A percentile compares a stretch with the other conserved stretches of the same genome.
phyloP scores from a whole-genome alignment of 2,329 filamentous ascomycete species.

The Teratosphaeria destructans region DNA sequence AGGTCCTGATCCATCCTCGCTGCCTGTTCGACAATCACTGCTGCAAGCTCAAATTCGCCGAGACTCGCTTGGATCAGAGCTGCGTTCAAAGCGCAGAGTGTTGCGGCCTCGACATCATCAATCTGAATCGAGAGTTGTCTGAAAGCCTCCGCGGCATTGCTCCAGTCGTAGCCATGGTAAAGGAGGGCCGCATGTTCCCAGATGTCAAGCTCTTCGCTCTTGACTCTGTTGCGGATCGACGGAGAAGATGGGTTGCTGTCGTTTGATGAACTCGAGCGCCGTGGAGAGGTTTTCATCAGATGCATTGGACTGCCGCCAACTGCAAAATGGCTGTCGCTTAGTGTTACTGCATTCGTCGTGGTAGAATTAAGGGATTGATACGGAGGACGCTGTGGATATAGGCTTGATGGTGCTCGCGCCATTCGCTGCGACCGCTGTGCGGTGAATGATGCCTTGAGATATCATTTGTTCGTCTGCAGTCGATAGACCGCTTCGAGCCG shows the following conservation, averaged over 20 bases:
- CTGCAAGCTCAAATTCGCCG: constrained; percentile 19
- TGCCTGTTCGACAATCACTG: constrained; percentile 13
- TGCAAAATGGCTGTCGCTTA: neutral
- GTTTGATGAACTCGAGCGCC: neutral
- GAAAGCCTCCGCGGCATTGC: constrained; percentile 20
- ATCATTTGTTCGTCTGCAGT: neutral
- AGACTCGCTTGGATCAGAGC: constrained; percentile 21
- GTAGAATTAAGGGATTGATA: neutral
- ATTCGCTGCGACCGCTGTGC: neutral
- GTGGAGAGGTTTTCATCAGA: neutral
- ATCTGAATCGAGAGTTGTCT: constrained; percentile 11
- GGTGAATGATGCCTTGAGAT: neutral
- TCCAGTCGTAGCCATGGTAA: constrained; percentile 24
- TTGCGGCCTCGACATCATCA: constrained; percentile 7
- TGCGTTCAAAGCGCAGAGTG: constrained; percentile 19
- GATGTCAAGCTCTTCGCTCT: constrained; percentile 15
- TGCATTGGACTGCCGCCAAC: neutral
- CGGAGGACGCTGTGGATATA: neutral
- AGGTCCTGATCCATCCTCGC: constrained; percentile 8
- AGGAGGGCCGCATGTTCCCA: constrained; percentile 26
- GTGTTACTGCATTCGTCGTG: neutral
- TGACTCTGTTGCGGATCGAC: constrained; percentile 3
- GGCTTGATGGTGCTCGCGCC: neutral
- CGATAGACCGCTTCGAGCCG: neutral
- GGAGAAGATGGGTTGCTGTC: neutral